A percentile compares a stretch with the other conserved stretches of the same genome.
Conservation (phyloP, 1,284 basidiomycete genomes). For the Ceratobasidium sp. region DNA sequence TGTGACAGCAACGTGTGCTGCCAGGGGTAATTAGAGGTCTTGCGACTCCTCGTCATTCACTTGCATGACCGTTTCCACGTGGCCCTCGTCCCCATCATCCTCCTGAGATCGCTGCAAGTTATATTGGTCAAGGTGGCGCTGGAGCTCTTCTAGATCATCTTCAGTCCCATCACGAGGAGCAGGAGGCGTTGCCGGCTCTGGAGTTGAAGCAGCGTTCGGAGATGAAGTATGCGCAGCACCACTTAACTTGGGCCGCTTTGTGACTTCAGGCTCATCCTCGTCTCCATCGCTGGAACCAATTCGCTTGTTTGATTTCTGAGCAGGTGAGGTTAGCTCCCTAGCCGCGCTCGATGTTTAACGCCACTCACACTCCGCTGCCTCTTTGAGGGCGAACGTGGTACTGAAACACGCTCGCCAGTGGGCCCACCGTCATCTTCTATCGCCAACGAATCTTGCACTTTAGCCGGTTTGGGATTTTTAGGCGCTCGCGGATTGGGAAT, state of each 20-base stretch:
- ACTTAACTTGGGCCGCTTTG: constrained; percentile 9
- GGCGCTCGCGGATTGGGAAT: constrained; percentile 22
- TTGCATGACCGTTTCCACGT: not conserved
- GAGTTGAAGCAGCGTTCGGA: not conserved
- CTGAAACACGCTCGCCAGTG: not conserved
- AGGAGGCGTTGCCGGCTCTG: not conserved
- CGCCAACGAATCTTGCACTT: not conserved
- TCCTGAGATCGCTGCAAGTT: constrained; percentile 11
- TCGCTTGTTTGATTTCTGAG: not conserved
- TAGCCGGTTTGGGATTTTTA: not conserved
- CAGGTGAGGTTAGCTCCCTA: too few species aligned
- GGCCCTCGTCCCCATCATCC: constrained; percentile 9
- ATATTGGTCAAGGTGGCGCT: constrained; percentile 24
- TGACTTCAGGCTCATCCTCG: not conserved
- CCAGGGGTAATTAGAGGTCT: constrained; percentile 12
- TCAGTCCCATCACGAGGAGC: not conserved
- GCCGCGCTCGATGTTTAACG: too few species aligned
- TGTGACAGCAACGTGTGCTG: not conserved
- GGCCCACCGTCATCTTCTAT: constrained; percentile 6
- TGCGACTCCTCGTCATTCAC: constrained; percentile 16
- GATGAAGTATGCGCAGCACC: not conserved
- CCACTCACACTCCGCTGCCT: constrained; percentile 10
- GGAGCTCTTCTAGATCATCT: constrained; percentile 12
- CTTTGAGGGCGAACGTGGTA: not conserved
- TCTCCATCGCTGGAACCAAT: not conserved